A percentile compares a stretch with the other conserved stretches of the same genome.
phyloP scores from a whole-genome alignment of 805 yeast genomes.

The Spencermartinsiella europaea region DNA sequence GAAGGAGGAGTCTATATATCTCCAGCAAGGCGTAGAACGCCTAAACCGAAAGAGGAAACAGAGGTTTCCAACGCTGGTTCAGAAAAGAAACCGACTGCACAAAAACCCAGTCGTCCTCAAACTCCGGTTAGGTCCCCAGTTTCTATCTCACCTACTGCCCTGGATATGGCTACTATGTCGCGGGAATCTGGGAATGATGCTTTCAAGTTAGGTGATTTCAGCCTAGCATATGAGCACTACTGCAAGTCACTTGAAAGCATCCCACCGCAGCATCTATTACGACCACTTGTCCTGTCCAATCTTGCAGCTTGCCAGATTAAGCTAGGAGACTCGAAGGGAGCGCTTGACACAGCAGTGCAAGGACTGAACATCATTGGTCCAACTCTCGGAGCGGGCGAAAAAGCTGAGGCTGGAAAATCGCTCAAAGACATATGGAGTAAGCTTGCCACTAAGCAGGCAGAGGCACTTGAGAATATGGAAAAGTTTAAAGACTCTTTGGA shows the following conservation, averaged over 20 bases:
- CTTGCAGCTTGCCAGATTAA: slow-evolving; percentile 62
- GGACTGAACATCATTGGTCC: slow-evolving; percentile 43
- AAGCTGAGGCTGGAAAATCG: slow-evolving; percentile 45
- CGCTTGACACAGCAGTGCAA: slow-evolving; percentile 41
- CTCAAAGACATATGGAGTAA: slow-evolving; percentile 72
- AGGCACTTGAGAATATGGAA: slow-evolving; percentile 77
- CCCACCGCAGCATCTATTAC: slow-evolving; percentile 59
- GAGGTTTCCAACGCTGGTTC: slow-evolving; percentile 18
- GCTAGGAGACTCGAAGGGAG: slow-evolving; percentile 61
- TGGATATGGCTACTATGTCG: slow-evolving; percentile 27
- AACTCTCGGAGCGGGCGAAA: slow-evolving; percentile 35
- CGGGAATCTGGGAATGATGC: slow-evolving; percentile 50
- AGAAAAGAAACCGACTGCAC: slow-evolving; percentile 15
- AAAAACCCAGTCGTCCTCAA: slow-evolving; percentile 9
- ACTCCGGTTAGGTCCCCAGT: slow-evolving; percentile 22
- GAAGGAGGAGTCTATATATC: slow-evolving; percentile 17
- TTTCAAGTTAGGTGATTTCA: slow-evolving; percentile 79
- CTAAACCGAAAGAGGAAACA: slow-evolving; percentile 12
- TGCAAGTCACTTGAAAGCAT: slow-evolving; percentile 50
- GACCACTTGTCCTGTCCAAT: slow-evolving; percentile 69
- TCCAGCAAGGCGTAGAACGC: slow-evolving; percentile 14
- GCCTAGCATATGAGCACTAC: slow-evolving; percentile 57
- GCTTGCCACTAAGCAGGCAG: slow-evolving; percentile 67
- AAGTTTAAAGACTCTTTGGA: slow-evolving; percentile 57
- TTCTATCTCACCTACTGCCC: slow-evolving; percentile 26